phyloP scores from a whole-genome alignment of 1,284 basidiomycete species.

The Pholiota adiposa region DNA sequence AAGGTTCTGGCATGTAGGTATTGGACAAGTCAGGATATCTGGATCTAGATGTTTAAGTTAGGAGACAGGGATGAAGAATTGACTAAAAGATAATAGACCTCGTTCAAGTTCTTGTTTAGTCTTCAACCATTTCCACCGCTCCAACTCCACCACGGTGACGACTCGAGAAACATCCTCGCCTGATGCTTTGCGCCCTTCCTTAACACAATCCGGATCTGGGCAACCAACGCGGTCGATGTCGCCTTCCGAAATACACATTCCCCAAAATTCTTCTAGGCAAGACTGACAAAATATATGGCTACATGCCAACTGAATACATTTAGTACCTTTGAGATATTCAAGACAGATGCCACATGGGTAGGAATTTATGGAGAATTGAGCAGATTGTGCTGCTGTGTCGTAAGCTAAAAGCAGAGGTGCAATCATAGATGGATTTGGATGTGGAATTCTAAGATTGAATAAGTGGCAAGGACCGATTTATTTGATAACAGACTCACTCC shows the following conservation, averaged over 20 bases:
- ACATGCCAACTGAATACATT: slow-evolving; percentile 69
- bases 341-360: slow-evolving; percentile 75
- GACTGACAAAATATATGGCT: slow-evolving; percentile 73
- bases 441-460: slow-evolving; percentile 46
- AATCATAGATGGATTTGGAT: slow-evolving; percentile 58
- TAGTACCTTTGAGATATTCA: slow-evolving; percentile 66
- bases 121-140: slow-evolving; percentile 74
- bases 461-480: slow-evolving; percentile 3
- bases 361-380: slow-evolving; percentile 60
- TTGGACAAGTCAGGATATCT: slow-evolving; percentile 74
- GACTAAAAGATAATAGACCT: slow-evolving; percentile 43
- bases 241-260: slow-evolving; percentile 73
- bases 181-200: slow-evolving; percentile 61
- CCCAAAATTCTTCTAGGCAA: slow-evolving; percentile 78
- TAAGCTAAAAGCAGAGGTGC: slow-evolving; percentile 51
- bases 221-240: slow-evolving; percentile 71
- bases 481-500: slow-evolving; percentile 47
- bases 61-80: background rate
- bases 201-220: slow-evolving; percentile 75
- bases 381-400: slow-evolving; percentile 48
- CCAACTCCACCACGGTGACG: slow-evolving; percentile 60
- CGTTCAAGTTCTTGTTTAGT: slow-evolving; percentile 70
- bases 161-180: slow-evolving; percentile 75
- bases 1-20: slow-evolving; percentile 70
- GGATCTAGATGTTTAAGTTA: slow-evolving; percentile 56